These are phyloP conservation scores for Torrubiellomyces zombiae DNA, from an alignment of 2,329 filamentous ascomycete species.

Conservation along the genomic window DNA sequence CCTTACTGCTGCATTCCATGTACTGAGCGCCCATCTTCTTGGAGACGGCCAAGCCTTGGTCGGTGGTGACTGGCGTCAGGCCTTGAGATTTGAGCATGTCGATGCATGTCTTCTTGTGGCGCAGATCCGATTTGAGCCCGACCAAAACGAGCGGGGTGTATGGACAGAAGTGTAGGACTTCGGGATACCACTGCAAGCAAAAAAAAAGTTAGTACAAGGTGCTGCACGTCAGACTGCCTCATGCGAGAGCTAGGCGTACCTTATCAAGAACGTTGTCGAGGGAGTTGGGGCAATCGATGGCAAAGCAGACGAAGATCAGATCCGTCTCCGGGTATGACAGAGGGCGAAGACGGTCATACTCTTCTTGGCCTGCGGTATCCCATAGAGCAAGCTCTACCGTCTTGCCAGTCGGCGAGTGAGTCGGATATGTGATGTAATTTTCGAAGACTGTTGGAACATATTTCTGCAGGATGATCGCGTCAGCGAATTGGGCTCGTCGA, in stretches of 20 bases:
- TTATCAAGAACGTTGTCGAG: conserved; percentile 98
- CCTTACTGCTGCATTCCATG: conserved; percentile 97
- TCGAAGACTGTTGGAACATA: conserved; percentile 98
- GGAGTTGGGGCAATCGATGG: conserved; percentile 96
- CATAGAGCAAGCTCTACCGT: conserved; percentile 91
- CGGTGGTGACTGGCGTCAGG: conserved; percentile 79
- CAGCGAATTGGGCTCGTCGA: conserved; percentile 1
- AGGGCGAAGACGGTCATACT: conserved; percentile 90
- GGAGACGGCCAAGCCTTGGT: conserved; percentile 77
- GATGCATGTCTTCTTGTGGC: conserved; percentile 89
- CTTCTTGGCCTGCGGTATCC: conserved; percentile 97
- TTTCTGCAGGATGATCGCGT: conserved; percentile 52
- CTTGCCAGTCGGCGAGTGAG: conserved; percentile 75
- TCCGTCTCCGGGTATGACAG: conserved; percentile 97
- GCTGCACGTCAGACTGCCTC: conserved; percentile 2
- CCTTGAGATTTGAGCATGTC: conserved; percentile 98
- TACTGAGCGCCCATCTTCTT: conserved; percentile 89
- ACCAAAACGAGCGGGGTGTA: conserved; percentile 92
- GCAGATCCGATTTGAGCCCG: conserved; percentile 91
- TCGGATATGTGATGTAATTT: conserved; percentile 97
- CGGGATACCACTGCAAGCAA: conserved; percentile 98
- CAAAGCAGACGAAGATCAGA: conserved; percentile 95
- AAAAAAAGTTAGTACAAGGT: neutral
- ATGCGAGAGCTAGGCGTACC: conserved; percentile 31
- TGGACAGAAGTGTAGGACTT: conserved; percentile 97